A percentile compares a stretch with the other conserved stretches of the same genome.
phyloP scores from a whole-genome alignment of 2,329 filamentous ascomycete genomes.

The Pseudogymnoascus destructans region DNA sequence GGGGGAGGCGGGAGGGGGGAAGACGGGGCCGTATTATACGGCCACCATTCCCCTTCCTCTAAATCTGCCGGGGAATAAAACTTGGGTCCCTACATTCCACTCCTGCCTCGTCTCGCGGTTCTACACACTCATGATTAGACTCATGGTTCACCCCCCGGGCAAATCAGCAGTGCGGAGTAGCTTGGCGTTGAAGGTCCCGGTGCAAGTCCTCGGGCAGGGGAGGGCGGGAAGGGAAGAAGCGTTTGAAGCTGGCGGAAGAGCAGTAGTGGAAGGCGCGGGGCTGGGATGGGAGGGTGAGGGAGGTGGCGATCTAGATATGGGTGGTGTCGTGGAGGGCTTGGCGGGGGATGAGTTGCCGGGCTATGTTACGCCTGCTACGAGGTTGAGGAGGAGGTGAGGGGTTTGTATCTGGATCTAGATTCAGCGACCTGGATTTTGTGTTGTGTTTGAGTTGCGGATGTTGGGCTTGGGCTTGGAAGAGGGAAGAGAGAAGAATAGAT shows the following conservation, averaged over 20 bases:
- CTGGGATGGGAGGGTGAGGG: neutral
- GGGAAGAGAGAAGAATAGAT: neutral
- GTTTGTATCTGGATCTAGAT: neutral
- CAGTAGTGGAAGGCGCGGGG: neutral
- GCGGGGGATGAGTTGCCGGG: neutral
- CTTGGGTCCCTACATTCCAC: conserved; percentile 57
- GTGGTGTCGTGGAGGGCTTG: neutral
- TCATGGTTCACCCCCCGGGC: conserved; percentile 36
- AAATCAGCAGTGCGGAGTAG: neutral
- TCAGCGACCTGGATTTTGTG: neutral
- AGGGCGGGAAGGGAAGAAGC: neutral
- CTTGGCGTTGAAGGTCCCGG: neutral
- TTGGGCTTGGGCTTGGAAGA: neutral
- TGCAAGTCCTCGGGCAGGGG: neutral
- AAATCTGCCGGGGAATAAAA: conserved; percentile 44
- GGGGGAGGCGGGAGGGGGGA: neutral
- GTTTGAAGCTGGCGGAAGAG: neutral
- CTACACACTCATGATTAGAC: conserved; percentile 46
- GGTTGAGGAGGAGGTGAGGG: neutral
- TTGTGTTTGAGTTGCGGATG: neutral
- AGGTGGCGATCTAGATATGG: neutral
- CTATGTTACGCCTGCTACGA: neutral
- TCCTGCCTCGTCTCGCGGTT: conserved; percentile 51
- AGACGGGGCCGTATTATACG: conserved; percentile 34
- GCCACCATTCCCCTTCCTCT: conserved; percentile 51